Evolutionary conservation across 176 grass and related monocot genomes (phyloP), one percentile per base, ranked within the genome.

Genomic region (Oryza glumipatula): DNA sequence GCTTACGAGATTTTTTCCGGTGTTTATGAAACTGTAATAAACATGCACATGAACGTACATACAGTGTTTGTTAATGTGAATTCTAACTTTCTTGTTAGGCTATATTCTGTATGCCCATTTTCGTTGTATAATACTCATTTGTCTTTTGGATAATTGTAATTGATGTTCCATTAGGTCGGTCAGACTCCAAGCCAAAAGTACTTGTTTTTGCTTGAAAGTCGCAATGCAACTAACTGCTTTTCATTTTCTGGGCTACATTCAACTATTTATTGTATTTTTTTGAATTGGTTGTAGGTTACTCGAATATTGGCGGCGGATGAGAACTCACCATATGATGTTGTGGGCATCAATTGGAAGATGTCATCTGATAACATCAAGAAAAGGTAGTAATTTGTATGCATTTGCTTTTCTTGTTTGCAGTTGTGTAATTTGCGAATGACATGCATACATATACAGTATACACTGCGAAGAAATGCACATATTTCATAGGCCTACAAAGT

Each of bases 261-360:
- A 49, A 60, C n/a, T 41, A 33, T 4, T 70, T 11, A 6, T 70
- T 67, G 24, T 76, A 39, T 49, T 69, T 80, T 36, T 7, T 80
- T 36, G 45, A 39, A 15, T 79, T 83, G 36, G 82, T 46, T 72
- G 58, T 84, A 95, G 95, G 91, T 98, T 71, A 90, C 93, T 92
- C 88, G 93, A 92, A 98, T 98, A 86, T 71, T 92, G 82, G 89
- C 30, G 11, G 93, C 93, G 70, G 95, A 98, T 84, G 77, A 82
- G 67, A 83, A 90, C 80, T 88, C 83, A 33, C 91, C 93, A 21
- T 98, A 98, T 82, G 95, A 98, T 79, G 83, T 98, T 56, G 89
- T 98, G 47, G 93, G 93, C 58, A 82, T 93, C 54, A 98, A 98
- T 81, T 98, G 95, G 95, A 98, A 95, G 68, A 98, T 95, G 93